These are phyloP conservation scores for Aspergillus mulundensis DNA, from an alignment of 495 filamentous ascomycete species.

Conservation along the genomic window DNA sequence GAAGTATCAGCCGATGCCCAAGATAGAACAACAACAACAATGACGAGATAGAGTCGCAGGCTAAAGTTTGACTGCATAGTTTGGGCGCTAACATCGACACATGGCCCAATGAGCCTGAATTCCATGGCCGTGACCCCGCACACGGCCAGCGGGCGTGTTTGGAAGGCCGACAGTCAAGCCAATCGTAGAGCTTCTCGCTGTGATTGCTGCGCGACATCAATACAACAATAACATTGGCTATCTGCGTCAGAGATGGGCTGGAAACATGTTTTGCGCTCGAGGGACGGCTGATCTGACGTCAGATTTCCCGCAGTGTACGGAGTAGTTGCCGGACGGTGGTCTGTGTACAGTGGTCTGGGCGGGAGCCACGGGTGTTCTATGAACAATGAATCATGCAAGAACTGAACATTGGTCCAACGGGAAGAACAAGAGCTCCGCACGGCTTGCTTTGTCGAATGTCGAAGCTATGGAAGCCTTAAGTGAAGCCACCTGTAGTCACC, in stretches of 20 bases:
- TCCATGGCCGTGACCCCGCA: constrained; percentile 17
- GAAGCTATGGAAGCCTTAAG: not conserved
- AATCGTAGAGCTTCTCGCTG: constrained; percentile 1
- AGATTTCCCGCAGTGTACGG: not conserved
- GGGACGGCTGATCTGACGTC: constrained; percentile 3
- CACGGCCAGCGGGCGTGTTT: not conserved
- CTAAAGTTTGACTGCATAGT: constrained; percentile 5
- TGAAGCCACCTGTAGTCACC: not conserved
- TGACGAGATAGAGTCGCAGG: constrained; percentile 19
- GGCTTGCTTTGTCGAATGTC: not conserved
- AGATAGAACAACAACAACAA: not conserved
- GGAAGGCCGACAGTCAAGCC: constrained; percentile 5
- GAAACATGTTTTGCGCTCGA: constrained; percentile 1
- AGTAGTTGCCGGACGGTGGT: not conserved
- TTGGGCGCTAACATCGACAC: constrained; percentile 11
- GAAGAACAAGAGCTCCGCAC: not conserved
- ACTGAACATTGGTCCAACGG: not conserved
- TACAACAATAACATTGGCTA: constrained; percentile 7
- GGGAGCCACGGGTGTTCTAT: not conserved
- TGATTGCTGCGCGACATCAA: constrained; percentile 6
- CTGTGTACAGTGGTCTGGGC: not conserved
- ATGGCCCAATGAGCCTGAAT: constrained; percentile 14
- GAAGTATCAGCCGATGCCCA: not conserved
- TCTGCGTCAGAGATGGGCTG: not conserved
- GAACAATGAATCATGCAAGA: not conserved